Evolutionary conservation across 108 stramenopile genomes (phyloP).

Genomic region (Chaetoceros muelleri): DNA sequence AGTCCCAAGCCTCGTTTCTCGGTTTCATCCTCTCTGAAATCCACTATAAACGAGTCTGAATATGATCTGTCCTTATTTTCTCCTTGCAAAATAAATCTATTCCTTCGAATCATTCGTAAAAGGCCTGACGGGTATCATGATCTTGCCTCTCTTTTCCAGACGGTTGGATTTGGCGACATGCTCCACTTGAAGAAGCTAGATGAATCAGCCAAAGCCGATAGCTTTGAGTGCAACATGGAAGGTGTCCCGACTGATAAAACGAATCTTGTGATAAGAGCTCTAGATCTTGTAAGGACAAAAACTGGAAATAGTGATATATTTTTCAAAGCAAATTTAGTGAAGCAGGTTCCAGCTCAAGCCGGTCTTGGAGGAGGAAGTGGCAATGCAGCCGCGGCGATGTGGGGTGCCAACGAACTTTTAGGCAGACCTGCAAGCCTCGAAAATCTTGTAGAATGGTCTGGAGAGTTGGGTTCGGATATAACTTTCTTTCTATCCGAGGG

Average conservation of each 20-base stretch:
- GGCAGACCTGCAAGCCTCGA: constrained; percentile 76
- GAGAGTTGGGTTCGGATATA: constrained; percentile 87
- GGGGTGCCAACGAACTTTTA: constrained; percentile 84
- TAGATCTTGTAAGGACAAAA: constrained; percentile 80
- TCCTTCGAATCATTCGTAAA: constrained; percentile 91
- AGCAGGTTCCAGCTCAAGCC: constrained; percentile 86
- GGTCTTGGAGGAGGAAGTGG: constrained; percentile 91
- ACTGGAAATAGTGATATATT: constrained; percentile 37
- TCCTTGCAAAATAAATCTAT: constrained; percentile 94
- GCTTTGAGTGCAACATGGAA: constrained; percentile 81
- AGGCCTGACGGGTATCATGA: constrained; percentile 90
- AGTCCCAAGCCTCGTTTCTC: too few species aligned
- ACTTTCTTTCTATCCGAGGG: constrained; percentile 90
- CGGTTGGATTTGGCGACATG: constrained; percentile 88
- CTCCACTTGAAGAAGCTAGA: constrained; percentile 48
- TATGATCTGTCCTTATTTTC: constrained; percentile 78
- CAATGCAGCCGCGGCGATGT: constrained; percentile 93
- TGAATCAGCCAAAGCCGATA: constrained; percentile 30
- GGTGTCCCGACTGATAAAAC: constrained; percentile 78
- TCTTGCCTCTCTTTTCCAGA: constrained; percentile 91
- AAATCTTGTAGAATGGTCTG: constrained; percentile 90
- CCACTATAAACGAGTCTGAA: too few species aligned
- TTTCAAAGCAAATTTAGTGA: constrained; percentile 78
- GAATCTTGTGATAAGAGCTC: constrained; percentile 84
- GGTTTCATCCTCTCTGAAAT: too few species aligned